Base-by-base conservation (phyloP, 208 protist species). In the Leishmania braziliensis region DNA sequence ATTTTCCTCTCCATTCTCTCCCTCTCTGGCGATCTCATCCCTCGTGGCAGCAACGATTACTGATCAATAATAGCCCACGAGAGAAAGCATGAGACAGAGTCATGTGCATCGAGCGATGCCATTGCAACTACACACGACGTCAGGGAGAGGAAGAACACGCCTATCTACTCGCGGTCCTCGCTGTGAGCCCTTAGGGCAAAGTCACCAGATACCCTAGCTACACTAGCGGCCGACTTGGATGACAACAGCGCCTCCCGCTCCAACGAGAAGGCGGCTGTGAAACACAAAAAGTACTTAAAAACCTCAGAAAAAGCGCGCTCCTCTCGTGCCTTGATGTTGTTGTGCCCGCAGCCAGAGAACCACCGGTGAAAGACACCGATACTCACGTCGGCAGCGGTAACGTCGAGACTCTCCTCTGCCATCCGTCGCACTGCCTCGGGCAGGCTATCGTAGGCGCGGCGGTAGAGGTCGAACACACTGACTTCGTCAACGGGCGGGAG, bases 271-370 rank as follows among this genome's bases (percentile, higher is more conserved):
- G 81, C 78, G 39, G 68, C 60, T 12, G 63, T 36, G 77, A 86
- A 87, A 3, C 39, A 63, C 51, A 90, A 16, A 77, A 93, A 95
- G 39, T 78, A 76, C 53, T 53, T 71, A 1, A 94, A n/a, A 23
- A 82, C 66, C 18, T 71, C 12, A 16, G 79, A 46, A 62, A 89
- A 91, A n/a, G 53, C 33, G 36, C 79, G n/a, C n/a, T 58, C 46
- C 48, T 80, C 60, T 9, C 56, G 74, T 9, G 16, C 69, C 63
- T 92, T 87, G 29, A 96, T 90, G 84, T 96, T 78, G 85, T 96
- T 96, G 84, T 96, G 92, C 36, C 83, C 84, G 73, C 91, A 92
- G 1, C 84, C 84, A 14, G 83, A 50, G 29, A 95, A 85, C 87
- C 89, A 95, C 63, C 84, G 53, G 54, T 86, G 73, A 69, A 89